Evolutionary conservation across 2,329 filamentous ascomycete species (phyloP).

Genomic region (Aspergillus sp.): DNA sequence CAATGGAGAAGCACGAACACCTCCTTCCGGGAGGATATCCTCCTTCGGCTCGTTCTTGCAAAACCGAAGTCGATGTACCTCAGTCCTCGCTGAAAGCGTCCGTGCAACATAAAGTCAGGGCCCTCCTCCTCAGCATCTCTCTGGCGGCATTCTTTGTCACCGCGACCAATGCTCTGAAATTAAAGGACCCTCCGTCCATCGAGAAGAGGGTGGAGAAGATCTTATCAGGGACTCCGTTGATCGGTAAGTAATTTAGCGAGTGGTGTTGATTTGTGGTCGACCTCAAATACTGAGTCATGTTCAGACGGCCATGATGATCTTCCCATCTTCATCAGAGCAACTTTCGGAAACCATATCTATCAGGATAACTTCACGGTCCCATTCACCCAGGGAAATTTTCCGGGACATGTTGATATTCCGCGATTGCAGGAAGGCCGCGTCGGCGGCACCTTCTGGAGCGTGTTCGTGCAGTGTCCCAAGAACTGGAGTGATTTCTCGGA

Average conservation of each 20-base stretch:
- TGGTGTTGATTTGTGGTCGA: background rate
- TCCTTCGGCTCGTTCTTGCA: background rate
- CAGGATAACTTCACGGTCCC: slow-evolving; percentile 67
- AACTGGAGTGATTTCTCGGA: slow-evolving; percentile 73
- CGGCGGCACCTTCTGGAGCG: slow-evolving; percentile 92
- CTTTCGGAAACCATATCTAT: slow-evolving; percentile 77
- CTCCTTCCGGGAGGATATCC: background rate
- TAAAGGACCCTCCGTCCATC: slow-evolving; percentile 20
- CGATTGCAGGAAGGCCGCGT: slow-evolving; percentile 64
- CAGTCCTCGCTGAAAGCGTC: background rate
- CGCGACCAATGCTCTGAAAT: slow-evolving; percentile 5
- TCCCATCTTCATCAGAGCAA: slow-evolving; percentile 66
- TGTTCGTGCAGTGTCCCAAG: slow-evolving; percentile 73
- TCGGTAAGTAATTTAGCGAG: slow-evolving; percentile 37
- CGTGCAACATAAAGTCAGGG: background rate
- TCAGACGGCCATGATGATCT: slow-evolving; percentile 89
- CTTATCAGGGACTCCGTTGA: slow-evolving; percentile 48
- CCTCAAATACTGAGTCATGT: background rate
- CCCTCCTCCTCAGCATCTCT: slow-evolving; percentile 1
- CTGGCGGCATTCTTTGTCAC: slow-evolving; percentile 8
- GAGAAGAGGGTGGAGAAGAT: slow-evolving; percentile 46
- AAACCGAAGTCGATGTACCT: background rate
- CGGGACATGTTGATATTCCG: slow-evolving; percentile 74
- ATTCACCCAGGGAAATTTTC: slow-evolving; percentile 70
- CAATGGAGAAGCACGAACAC: background rate